Evolutionary conservation across 2,329 filamentous ascomycete genomes (phyloP).

Genomic region (Amylocarpus encephaloides): DNA sequence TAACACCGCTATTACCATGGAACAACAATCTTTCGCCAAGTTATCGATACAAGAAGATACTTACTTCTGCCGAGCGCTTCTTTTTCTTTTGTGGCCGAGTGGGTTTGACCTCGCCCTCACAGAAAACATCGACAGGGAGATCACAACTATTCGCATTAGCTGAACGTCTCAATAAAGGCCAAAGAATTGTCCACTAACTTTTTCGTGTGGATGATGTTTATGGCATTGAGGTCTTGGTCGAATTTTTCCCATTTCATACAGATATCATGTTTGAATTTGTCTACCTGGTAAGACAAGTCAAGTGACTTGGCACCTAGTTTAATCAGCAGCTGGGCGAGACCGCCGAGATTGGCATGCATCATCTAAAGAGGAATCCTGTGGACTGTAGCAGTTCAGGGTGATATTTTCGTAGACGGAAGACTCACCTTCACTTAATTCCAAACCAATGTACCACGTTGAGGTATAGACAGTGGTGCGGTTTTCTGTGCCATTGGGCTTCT

Average conservation of each 20-base stretch:
- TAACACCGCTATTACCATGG: conserved; percentile 13
- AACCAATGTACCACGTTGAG: conserved; percentile 88
- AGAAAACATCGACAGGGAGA: conserved; percentile 85
- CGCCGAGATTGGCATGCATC: not conserved
- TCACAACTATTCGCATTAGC: conserved; percentile 56
- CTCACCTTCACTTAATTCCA: conserved; percentile 71
- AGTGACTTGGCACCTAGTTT: conserved; percentile 58
- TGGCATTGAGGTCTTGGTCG: conserved; percentile 65
- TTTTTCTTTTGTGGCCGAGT: conserved; percentile 29
- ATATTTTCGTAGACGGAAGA: conserved; percentile 1
- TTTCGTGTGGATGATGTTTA: conserved; percentile 68
- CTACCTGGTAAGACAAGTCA: conserved; percentile 74
- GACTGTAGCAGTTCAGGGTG: conserved; percentile 7
- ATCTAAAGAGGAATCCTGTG: conserved; percentile 5
- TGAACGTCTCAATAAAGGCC: conserved; percentile 4
- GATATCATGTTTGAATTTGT: conserved; percentile 71
- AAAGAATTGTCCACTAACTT: conserved; percentile 53
- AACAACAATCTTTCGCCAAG: conserved; percentile 4
- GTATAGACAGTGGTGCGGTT: conserved; percentile 58
- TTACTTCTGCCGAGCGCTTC: conserved; percentile 29
- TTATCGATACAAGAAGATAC: conserved; percentile 8
- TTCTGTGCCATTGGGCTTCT: conserved; percentile 29
- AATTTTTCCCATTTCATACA: conserved; percentile 73
- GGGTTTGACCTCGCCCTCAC: conserved; percentile 68
- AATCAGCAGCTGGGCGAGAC: conserved; percentile 32